Evolutionary conservation across 371 early-diverging fungal species (phyloP).

Genomic region (Rhizopus sp.): DNA sequence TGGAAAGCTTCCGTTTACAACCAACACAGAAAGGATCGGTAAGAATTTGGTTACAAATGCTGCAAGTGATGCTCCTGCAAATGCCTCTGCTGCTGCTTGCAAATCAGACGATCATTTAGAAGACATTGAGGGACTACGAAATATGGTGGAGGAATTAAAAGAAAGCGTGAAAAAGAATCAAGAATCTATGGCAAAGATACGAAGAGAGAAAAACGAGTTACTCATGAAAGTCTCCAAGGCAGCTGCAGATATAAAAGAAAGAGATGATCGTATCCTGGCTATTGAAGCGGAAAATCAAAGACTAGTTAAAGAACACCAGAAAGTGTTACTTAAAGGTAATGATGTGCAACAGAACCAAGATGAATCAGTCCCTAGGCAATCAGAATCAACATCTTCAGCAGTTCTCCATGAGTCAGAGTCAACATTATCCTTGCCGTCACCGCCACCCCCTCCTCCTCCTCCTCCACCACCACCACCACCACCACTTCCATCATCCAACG

Average conservation of each 20-base stretch:
- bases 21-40: background rate
- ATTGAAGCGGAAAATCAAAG: slow-evolving; percentile 18
- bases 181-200: slow-evolving; percentile 41
- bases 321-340: background rate
- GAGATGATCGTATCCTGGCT: slow-evolving; percentile 28
- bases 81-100: background rate
- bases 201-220: slow-evolving; percentile 50
- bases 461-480: slow-evolving; percentile 34
- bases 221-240: slow-evolving; percentile 46
- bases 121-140: slow-evolving; percentile 45
- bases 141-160: slow-evolving; percentile 47
- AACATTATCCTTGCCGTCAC: background rate
- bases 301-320: background rate
- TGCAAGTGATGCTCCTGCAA: background rate
- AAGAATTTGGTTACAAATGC: background rate
- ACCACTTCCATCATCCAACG: slow-evolving; percentile 36
- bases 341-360: background rate
- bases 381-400: too few relatives aligned
- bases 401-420: background rate
- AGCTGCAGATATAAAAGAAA: slow-evolving; percentile 40
- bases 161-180: slow-evolving; percentile 34
- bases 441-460: slow-evolving; percentile 29
- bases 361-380: background rate
- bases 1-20: slow-evolving; percentile 39
- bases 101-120: slow-evolving; percentile 19